Evolutionary conservation across 2,329 filamentous ascomycete species (phyloP).

Genomic region (Paecilomyces formosus): DNA sequence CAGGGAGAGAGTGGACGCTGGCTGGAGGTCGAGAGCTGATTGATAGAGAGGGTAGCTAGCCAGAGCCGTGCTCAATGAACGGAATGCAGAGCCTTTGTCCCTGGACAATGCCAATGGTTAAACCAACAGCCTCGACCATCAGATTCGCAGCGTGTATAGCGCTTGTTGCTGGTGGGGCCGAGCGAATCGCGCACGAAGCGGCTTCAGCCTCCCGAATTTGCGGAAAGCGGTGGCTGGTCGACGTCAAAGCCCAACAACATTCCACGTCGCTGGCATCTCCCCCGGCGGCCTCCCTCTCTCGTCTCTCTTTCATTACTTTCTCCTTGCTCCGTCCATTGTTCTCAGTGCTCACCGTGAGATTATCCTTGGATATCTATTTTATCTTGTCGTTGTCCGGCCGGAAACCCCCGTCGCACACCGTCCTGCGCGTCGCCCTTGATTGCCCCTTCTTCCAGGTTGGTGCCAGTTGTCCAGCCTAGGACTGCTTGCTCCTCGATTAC

Average conservation of each 20-base stretch:
- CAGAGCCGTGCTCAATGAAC: not conserved
- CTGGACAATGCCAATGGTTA: not conserved
- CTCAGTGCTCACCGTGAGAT: not conserved
- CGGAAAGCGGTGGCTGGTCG: slow-evolving; percentile 10
- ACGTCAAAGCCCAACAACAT: not conserved
- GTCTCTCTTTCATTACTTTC: not conserved
- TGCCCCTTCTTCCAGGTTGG: not conserved
- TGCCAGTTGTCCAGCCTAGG: not conserved
- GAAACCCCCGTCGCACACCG: not conserved
- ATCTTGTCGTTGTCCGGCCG: not conserved
- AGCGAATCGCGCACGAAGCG: not conserved
- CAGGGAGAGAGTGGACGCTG: not conserved
- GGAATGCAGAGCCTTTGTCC: not conserved
- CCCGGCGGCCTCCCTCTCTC: not conserved
- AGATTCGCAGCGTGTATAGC: not conserved
- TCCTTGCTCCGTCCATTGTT: not conserved
- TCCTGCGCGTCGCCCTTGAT: not conserved
- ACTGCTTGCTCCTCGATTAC: not conserved
- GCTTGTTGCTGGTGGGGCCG: not conserved
- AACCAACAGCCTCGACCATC: not conserved
- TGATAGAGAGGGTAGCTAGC: not conserved
- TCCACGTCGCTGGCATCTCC: not conserved
- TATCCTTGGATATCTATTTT: not conserved
- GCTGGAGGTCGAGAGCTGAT: not conserved
- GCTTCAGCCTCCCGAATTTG: slow-evolving; percentile 4